Percentiles rank a stretch among this genome's conserved stretches.
Evolutionary conservation across 192 early-diverging fungal genomes (phyloP).

Genomic region (Martensiomyces pterosporus): DNA sequence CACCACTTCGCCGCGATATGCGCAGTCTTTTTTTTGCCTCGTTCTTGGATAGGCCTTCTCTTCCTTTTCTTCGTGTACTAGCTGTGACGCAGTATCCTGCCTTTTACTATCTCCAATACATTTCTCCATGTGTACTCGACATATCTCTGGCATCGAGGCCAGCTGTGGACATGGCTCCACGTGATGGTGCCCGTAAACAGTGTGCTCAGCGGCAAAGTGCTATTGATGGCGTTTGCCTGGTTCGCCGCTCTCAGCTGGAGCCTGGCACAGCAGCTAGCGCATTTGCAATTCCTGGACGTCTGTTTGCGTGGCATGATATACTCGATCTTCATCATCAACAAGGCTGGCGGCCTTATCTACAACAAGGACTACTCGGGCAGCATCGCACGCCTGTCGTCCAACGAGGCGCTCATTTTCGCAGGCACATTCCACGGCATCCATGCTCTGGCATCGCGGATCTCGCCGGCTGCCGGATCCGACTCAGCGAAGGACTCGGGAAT

Average conservation of each 20-base stretch:
- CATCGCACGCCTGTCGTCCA: slow-evolving; percentile 78
- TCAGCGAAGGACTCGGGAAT: slow-evolving; percentile 70
- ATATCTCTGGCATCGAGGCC: too few relatives aligned
- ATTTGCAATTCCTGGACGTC: too few relatives aligned
- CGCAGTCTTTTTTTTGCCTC: too few relatives aligned
- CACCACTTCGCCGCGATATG: too few relatives aligned
- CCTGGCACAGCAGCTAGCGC: too few relatives aligned
- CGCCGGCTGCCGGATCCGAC: slow-evolving; percentile 56
- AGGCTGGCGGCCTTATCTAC: slow-evolving; percentile 92
- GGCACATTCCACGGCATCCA: slow-evolving; percentile 98
- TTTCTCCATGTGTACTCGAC: too few relatives aligned
- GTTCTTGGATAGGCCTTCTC: too few relatives aligned
- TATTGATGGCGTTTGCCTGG: too few relatives aligned
- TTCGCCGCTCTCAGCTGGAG: too few relatives aligned
- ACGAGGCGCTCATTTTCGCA: slow-evolving; percentile 97
- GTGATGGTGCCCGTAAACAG: slow-evolving; percentile 7
- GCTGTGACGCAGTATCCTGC: too few relatives aligned
- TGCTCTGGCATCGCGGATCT: slow-evolving; percentile 90
- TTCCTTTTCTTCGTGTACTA: slow-evolving; percentile 45
- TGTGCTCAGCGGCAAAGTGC: too few relatives aligned
- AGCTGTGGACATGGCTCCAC: not conserved
- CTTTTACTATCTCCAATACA: too few relatives aligned
- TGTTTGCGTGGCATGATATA: slow-evolving; percentile 60
- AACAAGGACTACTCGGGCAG: slow-evolving; percentile 84
- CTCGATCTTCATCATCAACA: slow-evolving; percentile 80